phyloP scores from a whole-genome alignment of 768 basidiomycete species.

The Hericium rajendrae region DNA sequence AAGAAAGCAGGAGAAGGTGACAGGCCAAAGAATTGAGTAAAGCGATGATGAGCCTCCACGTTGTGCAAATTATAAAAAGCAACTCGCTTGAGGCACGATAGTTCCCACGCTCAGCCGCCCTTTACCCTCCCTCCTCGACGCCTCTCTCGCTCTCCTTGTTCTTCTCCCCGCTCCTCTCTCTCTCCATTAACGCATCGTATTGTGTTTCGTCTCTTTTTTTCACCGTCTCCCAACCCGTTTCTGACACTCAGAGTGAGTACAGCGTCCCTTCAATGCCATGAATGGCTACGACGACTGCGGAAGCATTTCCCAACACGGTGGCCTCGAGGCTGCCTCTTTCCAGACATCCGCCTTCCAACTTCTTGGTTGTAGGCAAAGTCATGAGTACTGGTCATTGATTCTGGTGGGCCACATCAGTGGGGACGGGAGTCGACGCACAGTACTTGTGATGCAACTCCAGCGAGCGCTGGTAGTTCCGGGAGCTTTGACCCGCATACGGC shows the following conservation, averaged over 20 bases:
- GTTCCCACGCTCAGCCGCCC: slow-evolving; percentile 21
- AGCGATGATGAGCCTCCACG: slow-evolving; percentile 9
- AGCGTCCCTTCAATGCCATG: neutral
- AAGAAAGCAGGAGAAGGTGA: slow-evolving; percentile 2
- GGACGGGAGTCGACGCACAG: neutral
- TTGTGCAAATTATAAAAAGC: slow-evolving; percentile 15
- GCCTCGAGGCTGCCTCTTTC: neutral
- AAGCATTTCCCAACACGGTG: neutral
- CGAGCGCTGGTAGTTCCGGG: neutral
- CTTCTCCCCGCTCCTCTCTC: slow-evolving; percentile 7
- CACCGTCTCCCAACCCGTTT: neutral
- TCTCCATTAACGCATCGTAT: neutral
- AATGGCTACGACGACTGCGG: neutral
- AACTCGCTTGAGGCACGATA: slow-evolving; percentile 9
- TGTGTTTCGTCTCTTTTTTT: slow-evolving; percentile 1
- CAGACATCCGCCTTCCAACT: too few relatives aligned
- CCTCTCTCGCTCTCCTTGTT: slow-evolving; percentile 6
- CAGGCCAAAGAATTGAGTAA: neutral
- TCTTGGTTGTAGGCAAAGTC: too few relatives aligned
- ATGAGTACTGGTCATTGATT: neutral
- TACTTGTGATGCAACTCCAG: neutral
- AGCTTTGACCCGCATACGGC: too few relatives aligned
- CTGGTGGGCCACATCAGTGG: neutral
- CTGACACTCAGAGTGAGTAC: neutral
- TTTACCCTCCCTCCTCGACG: slow-evolving; percentile 8